A percentile compares a stretch with the other conserved stretches of the same genome.
phyloP scores from a whole-genome alignment of 2,329 filamentous ascomycete species.

The Aspergillus glaucus region DNA sequence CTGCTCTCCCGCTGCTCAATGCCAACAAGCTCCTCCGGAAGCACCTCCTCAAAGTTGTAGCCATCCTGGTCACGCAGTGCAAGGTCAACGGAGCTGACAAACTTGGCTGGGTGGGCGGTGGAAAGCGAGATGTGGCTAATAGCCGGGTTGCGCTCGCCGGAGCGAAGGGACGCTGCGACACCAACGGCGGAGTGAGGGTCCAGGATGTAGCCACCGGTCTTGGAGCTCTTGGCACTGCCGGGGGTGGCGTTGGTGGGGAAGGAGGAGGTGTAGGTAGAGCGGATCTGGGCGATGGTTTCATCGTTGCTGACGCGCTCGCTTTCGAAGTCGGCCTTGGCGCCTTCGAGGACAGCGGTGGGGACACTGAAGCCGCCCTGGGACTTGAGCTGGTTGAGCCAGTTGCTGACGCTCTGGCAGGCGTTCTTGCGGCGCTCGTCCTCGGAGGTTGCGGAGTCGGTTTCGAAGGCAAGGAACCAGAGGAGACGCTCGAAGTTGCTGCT shows the following conservation, averaged over 20 bases:
- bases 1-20: conserved; percentile 69
- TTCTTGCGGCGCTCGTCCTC: conserved; percentile 42
- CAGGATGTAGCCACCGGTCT: conserved; percentile 65
- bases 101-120: conserved; percentile 95
- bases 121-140: conserved; percentile 73
- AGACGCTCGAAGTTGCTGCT: conserved; percentile 95
- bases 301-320: conserved; percentile 63
- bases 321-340: conserved; percentile 68
- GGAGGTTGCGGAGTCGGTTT: conserved; percentile 48
- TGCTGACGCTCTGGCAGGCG: conserved; percentile 65
- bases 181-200: conserved; percentile 93
- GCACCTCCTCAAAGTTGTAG: conserved; percentile 71
- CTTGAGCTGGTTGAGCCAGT: conserved; percentile 78
- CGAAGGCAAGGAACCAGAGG: conserved; percentile 77
- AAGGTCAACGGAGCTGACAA: conserved; percentile 73
- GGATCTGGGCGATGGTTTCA: conserved; percentile 64
- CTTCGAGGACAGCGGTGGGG: conserved; percentile 63
- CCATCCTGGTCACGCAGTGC: conserved; percentile 65
- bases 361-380: conserved; percentile 75
- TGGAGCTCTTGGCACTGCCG: conserved; percentile 28
- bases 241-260: conserved; percentile 43
- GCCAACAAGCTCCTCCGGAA: conserved; percentile 75
- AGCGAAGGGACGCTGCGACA: conserved; percentile 67
- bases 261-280: conserved; percentile 48
- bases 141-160: conserved; percentile 49